Percentiles rank a stretch among this genome's conserved stretches.
Conservation (phyloP, 768 basidiomycete genomes). For the Mycena rosella region DNA sequence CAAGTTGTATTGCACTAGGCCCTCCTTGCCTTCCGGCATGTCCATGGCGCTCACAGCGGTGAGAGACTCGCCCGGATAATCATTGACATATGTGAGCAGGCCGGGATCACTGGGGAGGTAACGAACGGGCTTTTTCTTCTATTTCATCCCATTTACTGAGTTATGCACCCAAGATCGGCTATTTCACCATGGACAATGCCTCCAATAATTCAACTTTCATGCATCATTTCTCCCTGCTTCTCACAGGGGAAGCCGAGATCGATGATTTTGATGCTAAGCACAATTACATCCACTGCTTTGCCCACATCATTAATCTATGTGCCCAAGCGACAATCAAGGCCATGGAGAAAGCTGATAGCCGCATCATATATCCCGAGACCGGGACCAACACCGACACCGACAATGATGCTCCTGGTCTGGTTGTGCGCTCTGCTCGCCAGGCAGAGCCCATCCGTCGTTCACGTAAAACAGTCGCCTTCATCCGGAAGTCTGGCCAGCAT, state of each 20-base stretch:
- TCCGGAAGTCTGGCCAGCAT: neutral
- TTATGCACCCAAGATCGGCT: neutral
- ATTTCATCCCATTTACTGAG: neutral
- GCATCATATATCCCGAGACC: neutral
- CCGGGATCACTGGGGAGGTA: neutral
- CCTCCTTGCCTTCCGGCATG: conserved; percentile 4
- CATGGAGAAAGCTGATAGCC: neutral
- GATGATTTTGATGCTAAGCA: neutral
- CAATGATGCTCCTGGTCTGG: neutral
- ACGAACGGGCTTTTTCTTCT: neutral
- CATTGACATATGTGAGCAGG: neutral
- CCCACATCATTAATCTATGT: neutral
- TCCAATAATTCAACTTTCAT: neutral
- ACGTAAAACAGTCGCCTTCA: neutral
- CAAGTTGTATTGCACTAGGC: conserved; percentile 9
- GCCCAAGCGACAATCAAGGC: neutral
- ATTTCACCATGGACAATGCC: too few relatives aligned
- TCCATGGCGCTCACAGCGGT: conserved; percentile 9
- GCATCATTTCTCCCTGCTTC: neutral
- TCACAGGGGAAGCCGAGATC: neutral
- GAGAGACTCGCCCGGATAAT: conserved; percentile 4
- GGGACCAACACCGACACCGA: neutral
- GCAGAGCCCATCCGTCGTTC: neutral
- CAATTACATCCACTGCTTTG: neutral
- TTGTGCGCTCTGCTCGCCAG: neutral